These are phyloP conservation scores for Canariomyces notabilis DNA, from an alignment of 2,329 filamentous ascomycete genomes.

Conservation along the genomic window DNA sequence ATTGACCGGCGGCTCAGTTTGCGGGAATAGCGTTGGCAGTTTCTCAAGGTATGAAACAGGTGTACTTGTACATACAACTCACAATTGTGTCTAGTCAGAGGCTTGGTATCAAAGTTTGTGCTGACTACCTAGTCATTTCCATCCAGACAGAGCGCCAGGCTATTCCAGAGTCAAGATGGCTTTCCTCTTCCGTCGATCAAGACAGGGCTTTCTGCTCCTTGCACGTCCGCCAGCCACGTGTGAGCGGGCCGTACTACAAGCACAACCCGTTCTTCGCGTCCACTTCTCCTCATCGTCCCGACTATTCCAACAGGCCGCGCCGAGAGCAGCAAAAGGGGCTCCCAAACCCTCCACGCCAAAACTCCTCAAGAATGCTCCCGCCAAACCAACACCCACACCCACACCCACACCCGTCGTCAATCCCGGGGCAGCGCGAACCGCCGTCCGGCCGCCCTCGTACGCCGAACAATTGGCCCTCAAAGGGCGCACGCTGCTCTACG, in stretches of 20 bases:
- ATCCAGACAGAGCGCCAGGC: background rate
- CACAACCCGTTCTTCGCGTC: slow-evolving; percentile 10
- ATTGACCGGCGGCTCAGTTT: no score
- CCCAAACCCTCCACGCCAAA: background rate
- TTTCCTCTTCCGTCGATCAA: slow-evolving; percentile 32
- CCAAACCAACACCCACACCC: slow-evolving; percentile 1
- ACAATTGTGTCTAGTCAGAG: no score
- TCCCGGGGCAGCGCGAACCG: slow-evolving; percentile 8
- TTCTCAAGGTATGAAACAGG: no score
- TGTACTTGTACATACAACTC: no score
- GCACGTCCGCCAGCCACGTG: slow-evolving; percentile 11
- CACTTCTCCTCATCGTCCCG: slow-evolving; percentile 11
- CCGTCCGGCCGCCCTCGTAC: slow-evolving; percentile 32
- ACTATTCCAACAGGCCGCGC: slow-evolving; percentile 4
- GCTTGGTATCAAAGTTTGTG: background rate
- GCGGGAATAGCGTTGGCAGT: no score
- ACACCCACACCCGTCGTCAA: slow-evolving; percentile 5
- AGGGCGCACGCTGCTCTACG: slow-evolving; percentile 56
- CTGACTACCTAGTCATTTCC: background rate
- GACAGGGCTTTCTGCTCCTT: slow-evolving; percentile 22
- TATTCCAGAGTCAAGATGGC: slow-evolving; percentile 27
- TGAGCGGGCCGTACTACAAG: slow-evolving; percentile 7
- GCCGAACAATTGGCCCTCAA: slow-evolving; percentile 53
- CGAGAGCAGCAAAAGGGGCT: no score
- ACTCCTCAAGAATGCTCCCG: background rate